phyloP scores from a whole-genome alignment of 2,329 filamentous ascomycete genomes.

The Stachybotrys chartarum region DNA sequence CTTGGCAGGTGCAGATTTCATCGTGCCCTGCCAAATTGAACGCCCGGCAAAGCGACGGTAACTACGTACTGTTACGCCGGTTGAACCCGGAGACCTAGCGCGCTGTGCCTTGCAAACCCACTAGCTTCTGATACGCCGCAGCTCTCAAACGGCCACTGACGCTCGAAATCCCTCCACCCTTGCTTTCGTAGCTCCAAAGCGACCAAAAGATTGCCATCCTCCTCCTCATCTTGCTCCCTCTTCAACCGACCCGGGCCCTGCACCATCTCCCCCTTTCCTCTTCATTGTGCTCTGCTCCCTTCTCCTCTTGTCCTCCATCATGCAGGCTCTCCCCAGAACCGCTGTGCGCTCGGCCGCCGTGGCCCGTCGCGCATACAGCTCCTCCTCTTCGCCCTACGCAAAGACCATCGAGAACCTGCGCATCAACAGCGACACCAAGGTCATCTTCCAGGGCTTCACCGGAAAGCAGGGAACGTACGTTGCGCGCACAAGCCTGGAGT shows the following conservation, averaged over 20 bases:
- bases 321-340: slow-evolving; percentile 78
- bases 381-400: slow-evolving; percentile 61
- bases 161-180: background rate
- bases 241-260: background rate
- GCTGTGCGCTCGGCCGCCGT: slow-evolving; percentile 61
- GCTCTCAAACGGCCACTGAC: background rate
- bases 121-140: background rate
- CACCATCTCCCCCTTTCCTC: slow-evolving; percentile 7
- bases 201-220: background rate
- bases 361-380: slow-evolving; percentile 68
- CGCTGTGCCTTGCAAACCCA: background rate
- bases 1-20: background rate
- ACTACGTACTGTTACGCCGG: background rate
- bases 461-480: slow-evolving; percentile 92
- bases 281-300: slow-evolving; percentile 4
- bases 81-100: background rate
- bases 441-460: slow-evolving; percentile 95
- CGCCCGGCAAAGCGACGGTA: background rate
- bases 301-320: slow-evolving; percentile 34
- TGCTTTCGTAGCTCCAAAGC: background rate
- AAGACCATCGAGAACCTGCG: slow-evolving; percentile 78
- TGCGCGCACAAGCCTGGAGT: slow-evolving; percentile 1
- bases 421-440: slow-evolving; percentile 89
- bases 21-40: background rate
- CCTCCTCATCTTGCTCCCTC: slow-evolving; percentile 3